phyloP scores from a whole-genome alignment of 2,329 filamentous ascomycete species.

The Lachnellula hyalina region DNA sequence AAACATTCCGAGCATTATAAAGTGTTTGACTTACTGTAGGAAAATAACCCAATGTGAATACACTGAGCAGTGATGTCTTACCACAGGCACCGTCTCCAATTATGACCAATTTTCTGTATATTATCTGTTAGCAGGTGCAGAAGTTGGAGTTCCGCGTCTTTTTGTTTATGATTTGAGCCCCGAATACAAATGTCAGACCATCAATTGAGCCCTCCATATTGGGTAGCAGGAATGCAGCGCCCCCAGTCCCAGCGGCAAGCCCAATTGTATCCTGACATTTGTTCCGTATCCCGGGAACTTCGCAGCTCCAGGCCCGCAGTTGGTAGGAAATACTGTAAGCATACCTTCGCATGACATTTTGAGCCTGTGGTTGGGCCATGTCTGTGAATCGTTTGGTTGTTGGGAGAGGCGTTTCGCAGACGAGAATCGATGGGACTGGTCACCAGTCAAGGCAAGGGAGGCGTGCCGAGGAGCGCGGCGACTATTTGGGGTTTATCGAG shows the following conservation, averaged over 20 bases:
- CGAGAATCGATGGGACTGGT: slow-evolving; percentile 15
- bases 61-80: slow-evolving; percentile 94
- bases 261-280: not conserved
- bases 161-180: not conserved
- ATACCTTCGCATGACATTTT: slow-evolving; percentile 42
- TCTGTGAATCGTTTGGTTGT: slow-evolving; percentile 10
- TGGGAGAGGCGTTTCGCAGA: slow-evolving; percentile 1
- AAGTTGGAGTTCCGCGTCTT: not conserved
- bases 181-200: not conserved
- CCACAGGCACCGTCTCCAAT: slow-evolving; percentile 97
- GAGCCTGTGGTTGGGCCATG: slow-evolving; percentile 32
- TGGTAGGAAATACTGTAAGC: slow-evolving; percentile 9
- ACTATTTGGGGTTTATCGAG: slow-evolving; percentile 3
- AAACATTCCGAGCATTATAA: slow-evolving; percentile 24
- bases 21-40: slow-evolving; percentile 68
- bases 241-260: not conserved
- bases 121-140: not conserved
- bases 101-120: slow-evolving; percentile 82
- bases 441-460: slow-evolving; percentile 19
- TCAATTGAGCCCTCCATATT: not conserved
- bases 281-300: not conserved
- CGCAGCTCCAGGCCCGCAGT: not conserved
- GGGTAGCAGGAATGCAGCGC: not conserved
- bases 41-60: slow-evolving; percentile 97
- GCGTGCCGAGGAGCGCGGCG: slow-evolving; percentile 6